These are phyloP conservation scores for Schoenoplectus tabernaemontani DNA, from an alignment of 202 grass and related monocot species.

Conservation along the genomic window DNA sequence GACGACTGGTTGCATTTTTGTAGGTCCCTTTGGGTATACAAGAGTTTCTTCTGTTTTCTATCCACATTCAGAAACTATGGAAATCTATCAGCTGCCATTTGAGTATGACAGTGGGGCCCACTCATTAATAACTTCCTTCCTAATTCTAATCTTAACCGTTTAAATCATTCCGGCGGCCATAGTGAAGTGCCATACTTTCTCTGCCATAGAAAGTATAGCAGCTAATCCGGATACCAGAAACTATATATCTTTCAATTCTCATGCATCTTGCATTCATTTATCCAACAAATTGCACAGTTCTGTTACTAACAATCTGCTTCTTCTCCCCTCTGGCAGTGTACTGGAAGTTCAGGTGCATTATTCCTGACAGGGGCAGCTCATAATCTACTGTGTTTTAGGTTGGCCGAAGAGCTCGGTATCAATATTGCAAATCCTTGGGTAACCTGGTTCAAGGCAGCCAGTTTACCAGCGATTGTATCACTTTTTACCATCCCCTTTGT, in stretches of 20 bases:
- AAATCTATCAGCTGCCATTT: too few relatives aligned
- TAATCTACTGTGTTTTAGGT: constrained; percentile 78
- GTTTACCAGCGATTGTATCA: constrained; percentile 65
- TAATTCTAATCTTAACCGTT: too few relatives aligned
- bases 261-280: not conserved
- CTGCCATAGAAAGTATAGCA: too few relatives aligned
- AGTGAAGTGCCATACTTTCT: too few relatives aligned
- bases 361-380: constrained; percentile 91
- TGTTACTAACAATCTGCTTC: not conserved
- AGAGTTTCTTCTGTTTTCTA: not conserved
- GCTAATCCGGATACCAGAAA: too few relatives aligned
- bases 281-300: not conserved
- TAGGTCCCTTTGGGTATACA: not conserved
- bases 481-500: constrained; percentile 70
- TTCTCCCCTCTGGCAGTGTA: constrained; percentile 29
- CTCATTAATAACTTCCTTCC: too few relatives aligned
- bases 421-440: constrained; percentile 80
- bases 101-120: too few relatives aligned
- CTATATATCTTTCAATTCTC: not conserved
- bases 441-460: constrained; percentile 75
- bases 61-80: too few relatives aligned
- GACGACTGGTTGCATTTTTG: not conserved
- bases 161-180: too few relatives aligned
- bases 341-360: constrained; percentile 77
- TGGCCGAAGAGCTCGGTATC: constrained; percentile 88